A percentile compares a stretch with the other conserved stretches of the same genome.
phyloP scores from a whole-genome alignment of 2,329 filamentous ascomycete genomes.

The Colletotrichum costaricense region DNA sequence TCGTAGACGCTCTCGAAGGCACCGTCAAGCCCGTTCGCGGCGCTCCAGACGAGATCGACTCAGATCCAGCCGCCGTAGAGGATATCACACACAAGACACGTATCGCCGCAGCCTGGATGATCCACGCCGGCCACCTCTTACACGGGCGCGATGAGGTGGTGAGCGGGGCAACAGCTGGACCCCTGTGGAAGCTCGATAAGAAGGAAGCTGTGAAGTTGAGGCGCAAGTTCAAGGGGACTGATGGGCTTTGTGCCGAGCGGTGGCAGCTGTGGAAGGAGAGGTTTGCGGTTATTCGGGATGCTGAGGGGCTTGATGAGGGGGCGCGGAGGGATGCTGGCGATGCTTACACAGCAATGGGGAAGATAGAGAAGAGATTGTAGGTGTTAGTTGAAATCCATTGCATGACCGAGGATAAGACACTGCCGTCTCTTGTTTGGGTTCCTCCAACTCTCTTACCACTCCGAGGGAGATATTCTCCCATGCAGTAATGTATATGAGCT shows the following conservation, averaged over 20 bases:
- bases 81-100: not conserved
- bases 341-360: not conserved
- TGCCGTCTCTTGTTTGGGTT: too few species aligned
- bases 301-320: constrained; percentile 22
- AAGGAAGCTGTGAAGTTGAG: constrained; percentile 28
- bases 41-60: not conserved
- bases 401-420: too few species aligned
- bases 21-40: not conserved
- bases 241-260: constrained; percentile 33
- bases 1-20: not conserved
- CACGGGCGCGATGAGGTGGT: not conserved
- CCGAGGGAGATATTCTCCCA: too few species aligned
- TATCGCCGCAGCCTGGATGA: not conserved
- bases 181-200: constrained; percentile 37
- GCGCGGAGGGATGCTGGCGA: not conserved
- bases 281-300: constrained; percentile 30
- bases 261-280: constrained; percentile 38
- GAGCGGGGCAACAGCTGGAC: constrained; percentile 32
- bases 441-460: too few species aligned
- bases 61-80: not conserved
- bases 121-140: not conserved
- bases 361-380: not conserved
- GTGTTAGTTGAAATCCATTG: too few species aligned
- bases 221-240: constrained; percentile 33
- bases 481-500: too few species aligned